Percentiles rank a stretch among this genome's conserved stretches.
These are phyloP conservation scores for Jackrogersella minutella DNA, from an alignment of 495 filamentous ascomycete species.

Conservation along the genomic window DNA sequence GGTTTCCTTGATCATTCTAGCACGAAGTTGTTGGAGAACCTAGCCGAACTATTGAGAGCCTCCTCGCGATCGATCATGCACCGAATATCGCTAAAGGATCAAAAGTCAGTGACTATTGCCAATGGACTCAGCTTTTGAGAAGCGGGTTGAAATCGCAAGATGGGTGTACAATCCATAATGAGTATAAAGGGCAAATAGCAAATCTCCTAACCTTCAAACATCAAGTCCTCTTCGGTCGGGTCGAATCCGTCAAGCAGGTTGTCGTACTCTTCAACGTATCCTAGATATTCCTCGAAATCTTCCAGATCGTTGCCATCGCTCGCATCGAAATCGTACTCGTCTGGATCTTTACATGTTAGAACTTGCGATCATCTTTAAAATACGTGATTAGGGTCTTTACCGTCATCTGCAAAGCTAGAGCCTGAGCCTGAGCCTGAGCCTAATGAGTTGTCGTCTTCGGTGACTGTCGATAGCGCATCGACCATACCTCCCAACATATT, in stretches of 20 bases:
- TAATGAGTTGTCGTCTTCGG: not conserved
- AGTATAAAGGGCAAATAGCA: not conserved
- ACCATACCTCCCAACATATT: not conserved
- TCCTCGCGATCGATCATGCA: not conserved
- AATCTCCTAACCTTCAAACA: not conserved
- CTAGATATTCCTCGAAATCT: not conserved
- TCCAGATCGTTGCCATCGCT: not conserved
- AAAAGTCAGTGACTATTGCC: not conserved
- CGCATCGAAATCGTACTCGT: slow-evolving; percentile 1
- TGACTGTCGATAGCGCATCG: not conserved
- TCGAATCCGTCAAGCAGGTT: not conserved
- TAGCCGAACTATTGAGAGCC: not conserved
- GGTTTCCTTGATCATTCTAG: not conserved
- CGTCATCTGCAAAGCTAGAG: not conserved
- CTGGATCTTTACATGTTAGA: not conserved
- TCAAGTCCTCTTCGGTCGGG: not conserved
- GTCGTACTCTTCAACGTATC: not conserved
- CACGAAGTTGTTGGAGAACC: not conserved
- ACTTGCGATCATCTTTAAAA: not conserved
- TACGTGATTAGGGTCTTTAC: not conserved
- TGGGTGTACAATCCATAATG: not conserved
- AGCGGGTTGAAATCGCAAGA: no score
- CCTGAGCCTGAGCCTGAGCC: not conserved
- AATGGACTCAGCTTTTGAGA: not conserved
- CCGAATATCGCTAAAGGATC: not conserved